A percentile compares a stretch with the other conserved stretches of the same genome.
Conservation (phyloP, 495 filamentous ascomycete genomes). For the Podospora appendiculata region DNA sequence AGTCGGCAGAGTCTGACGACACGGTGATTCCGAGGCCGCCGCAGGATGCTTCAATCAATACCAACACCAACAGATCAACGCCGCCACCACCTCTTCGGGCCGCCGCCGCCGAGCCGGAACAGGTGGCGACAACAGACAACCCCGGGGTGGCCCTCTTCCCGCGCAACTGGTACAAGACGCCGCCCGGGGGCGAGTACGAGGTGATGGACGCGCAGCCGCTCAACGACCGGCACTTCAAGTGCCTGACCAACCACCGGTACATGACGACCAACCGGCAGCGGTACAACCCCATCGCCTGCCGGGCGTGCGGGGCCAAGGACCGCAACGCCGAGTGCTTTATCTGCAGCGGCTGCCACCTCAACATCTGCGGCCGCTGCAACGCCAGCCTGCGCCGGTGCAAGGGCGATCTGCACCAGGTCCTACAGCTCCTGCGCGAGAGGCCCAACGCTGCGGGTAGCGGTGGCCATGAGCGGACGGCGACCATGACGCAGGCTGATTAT, state of each 20-base stretch:
- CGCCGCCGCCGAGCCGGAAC: slow-evolving; percentile 4
- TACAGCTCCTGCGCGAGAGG: slow-evolving; percentile 9
- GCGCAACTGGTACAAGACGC: slow-evolving; percentile 17
- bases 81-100: neutral
- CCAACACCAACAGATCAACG: neutral
- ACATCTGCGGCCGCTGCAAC: slow-evolving; percentile 15
- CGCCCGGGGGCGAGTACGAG: slow-evolving; percentile 2
- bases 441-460: neutral
- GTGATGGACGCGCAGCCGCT: slow-evolving; percentile 20
- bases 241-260: slow-evolving; percentile 19
- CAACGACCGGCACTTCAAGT: slow-evolving; percentile 13
- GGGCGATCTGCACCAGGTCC: slow-evolving; percentile 13
- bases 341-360: slow-evolving; percentile 22
- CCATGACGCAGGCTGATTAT: neutral
- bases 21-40: slow-evolving; percentile 4
- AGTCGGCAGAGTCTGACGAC: slow-evolving; percentile 5
- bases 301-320: slow-evolving; percentile 21
- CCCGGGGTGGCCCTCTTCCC: slow-evolving; percentile 25
- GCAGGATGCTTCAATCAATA: neutral
- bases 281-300: slow-evolving; percentile 20
- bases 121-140: slow-evolving; percentile 15
- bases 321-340: slow-evolving; percentile 15
- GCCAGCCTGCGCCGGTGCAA: slow-evolving; percentile 2
- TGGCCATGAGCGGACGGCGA: neutral
- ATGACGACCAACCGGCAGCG: slow-evolving; percentile 21